Base-by-base conservation (phyloP, 1,139 yeast genomes). In the Candida albicans region DNA sequence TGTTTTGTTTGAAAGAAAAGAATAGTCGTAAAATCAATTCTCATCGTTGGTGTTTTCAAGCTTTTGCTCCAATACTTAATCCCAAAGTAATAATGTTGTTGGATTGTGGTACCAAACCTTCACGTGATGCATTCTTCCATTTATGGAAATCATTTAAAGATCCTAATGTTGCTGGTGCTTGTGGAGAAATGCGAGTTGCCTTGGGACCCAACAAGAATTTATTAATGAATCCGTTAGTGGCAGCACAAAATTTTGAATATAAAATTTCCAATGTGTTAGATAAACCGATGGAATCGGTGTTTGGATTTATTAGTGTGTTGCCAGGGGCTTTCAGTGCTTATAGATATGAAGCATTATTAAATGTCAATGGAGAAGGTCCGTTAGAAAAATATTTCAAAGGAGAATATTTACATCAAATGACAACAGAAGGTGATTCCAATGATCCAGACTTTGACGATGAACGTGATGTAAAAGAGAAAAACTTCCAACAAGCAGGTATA, bases 281-380 rank as follows among this genome's bases (percentile, higher is more conserved):
- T 67, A 87, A 87, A 60, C 95, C 95, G 0, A 79, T 85, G 76
- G 95, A 87, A 60, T 80, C 88, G 28, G 88, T 82, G 0, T 87
- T 86, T 63, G 95, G 95, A 1, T 87, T 85, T 58, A 86, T 87
- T 56, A 74, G 88, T 1, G 95, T 87, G 49, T 74, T 87, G 44
- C 95, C 95, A 0, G 95, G 95, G 49, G 95, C 95, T 0, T 86
- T 87, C 55, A 82, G 89, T n/a, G 95, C 95, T 0, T 87, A 87
- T 62, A 65, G 95, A 47, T 87, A 82, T 55, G 77, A 72, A 39
- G 95, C 95, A 0, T 64, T 87, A 37, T 76, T 79, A 49, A 85
- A 86, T 55, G 78, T 77, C 13, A 73, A 78, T 47, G 87, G 86
- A 1, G 65, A 70, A 42, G 91, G 90, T 0, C 95, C 95, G 1